Percentiles rank a stretch among this genome's conserved stretches.
Evolutionary conservation across 2,329 filamentous ascomycete species (phyloP).

Genomic region (Diaporthe capsici): DNA sequence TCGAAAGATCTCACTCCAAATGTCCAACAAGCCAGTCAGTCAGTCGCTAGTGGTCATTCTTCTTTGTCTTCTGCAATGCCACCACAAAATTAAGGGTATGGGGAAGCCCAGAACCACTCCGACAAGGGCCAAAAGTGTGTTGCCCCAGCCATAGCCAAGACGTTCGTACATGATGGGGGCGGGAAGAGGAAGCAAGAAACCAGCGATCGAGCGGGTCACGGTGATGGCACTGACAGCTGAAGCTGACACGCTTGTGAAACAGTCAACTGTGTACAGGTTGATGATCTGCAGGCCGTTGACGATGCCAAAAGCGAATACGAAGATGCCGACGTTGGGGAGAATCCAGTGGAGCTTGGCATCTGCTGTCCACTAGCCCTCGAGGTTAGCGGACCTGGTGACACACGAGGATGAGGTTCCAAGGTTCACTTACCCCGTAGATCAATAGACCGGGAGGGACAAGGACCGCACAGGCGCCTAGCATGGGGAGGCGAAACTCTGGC

Average conservation of each 20-base stretch:
- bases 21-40: fast-evolving
- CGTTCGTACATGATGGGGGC: slow-evolving; percentile 1
- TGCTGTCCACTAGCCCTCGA: not conserved
- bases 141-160: slow-evolving; percentile 10
- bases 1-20: not conserved
- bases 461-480: not conserved
- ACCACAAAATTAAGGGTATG: not conserved
- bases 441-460: not conserved
- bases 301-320: not conserved
- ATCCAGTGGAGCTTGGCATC: slow-evolving; percentile 16
- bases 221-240: slow-evolving; percentile 21
- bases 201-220: slow-evolving; percentile 13
- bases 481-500: slow-evolving; percentile 9
- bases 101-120: not conserved
- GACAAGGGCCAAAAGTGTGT: not conserved
- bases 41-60: not conserved
- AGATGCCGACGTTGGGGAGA: not conserved
- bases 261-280: slow-evolving; percentile 9
- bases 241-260: slow-evolving; percentile 6
- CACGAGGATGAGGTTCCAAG: fast-evolving
- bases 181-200: slow-evolving; percentile 10
- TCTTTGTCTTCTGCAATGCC: not conserved
- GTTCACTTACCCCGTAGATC: not conserved
- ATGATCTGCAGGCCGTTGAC: slow-evolving; percentile 25
- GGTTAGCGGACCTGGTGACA: not conserved